Evolutionary conservation across 1,284 basidiomycete genomes (phyloP).

Genomic region (Tilletia setariae): DNA sequence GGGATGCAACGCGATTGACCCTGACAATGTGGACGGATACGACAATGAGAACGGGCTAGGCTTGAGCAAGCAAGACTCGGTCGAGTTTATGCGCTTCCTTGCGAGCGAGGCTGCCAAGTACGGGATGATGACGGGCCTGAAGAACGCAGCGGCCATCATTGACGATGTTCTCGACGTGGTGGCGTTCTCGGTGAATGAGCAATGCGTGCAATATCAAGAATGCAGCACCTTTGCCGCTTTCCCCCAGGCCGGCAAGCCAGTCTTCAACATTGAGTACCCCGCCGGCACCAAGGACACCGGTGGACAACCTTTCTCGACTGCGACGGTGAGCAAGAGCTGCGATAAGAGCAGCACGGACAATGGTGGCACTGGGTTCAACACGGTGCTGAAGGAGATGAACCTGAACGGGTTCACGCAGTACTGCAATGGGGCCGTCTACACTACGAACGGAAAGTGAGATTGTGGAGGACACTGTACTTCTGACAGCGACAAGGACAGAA

Average conservation of each 20-base stretch:
- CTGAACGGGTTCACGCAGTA: too few relatives aligned
- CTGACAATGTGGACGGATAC: neutral
- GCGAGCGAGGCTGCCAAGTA: slow-evolving; percentile 31
- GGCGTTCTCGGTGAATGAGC: neutral
- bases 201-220: neutral
- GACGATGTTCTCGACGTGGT: slow-evolving; percentile 6
- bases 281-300: slow-evolving; percentile 12
- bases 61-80: slow-evolving; percentile 36
- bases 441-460: too few relatives aligned
- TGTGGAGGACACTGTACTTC: too few relatives aligned
- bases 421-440: too few relatives aligned
- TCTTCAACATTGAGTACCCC: slow-evolving; percentile 19
- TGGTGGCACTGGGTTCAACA: slow-evolving; percentile 43
- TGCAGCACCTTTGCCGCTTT: slow-evolving; percentile 7
- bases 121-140: slow-evolving; percentile 43
- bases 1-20: too few relatives aligned
- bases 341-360: neutral
- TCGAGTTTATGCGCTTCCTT: slow-evolving; percentile 49
- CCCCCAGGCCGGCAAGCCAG: slow-evolving; percentile 16
- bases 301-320: slow-evolving; percentile 12
- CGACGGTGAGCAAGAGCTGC: neutral
- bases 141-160: slow-evolving; percentile 49
- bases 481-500: too few relatives aligned
- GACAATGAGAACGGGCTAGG: slow-evolving; percentile 38
- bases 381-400: slow-evolving; percentile 27